phyloP scores from a whole-genome alignment of 2,329 filamentous ascomycete species.

The Venturia asperata region DNA sequence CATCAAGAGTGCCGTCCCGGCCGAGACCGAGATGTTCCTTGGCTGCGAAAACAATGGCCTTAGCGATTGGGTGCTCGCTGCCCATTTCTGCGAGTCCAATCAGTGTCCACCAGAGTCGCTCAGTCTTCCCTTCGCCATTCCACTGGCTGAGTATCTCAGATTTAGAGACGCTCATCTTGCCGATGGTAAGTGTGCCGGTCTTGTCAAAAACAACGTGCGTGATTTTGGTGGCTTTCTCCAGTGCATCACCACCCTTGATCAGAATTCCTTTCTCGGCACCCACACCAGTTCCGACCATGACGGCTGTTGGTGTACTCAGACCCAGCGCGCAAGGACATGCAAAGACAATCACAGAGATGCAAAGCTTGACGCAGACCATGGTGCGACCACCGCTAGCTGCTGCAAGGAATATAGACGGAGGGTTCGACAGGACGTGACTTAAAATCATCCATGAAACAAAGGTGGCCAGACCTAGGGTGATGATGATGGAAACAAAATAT shows the following conservation, averaged over 20 bases:
- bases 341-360: constrained; percentile 97
- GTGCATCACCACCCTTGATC: constrained; percentile 90
- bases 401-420: constrained; percentile 80
- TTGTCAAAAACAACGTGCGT: constrained; percentile 91
- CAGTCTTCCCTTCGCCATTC: constrained; percentile 60
- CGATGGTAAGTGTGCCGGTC: constrained; percentile 88
- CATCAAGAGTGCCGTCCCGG: constrained; percentile 67
- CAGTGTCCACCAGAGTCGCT: constrained; percentile 87
- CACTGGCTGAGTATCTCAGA: constrained; percentile 60
- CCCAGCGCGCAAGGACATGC: constrained; percentile 96
- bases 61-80: constrained; percentile 94
- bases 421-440: constrained; percentile 73
- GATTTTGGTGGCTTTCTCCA: constrained; percentile 85
- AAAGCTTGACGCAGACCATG: constrained; percentile 95
- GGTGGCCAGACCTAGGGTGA: constrained; percentile 73
- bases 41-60: constrained; percentile 69
- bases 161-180: constrained; percentile 87
- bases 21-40: constrained; percentile 68
- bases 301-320: constrained; percentile 87
- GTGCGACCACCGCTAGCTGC: constrained; percentile 78
- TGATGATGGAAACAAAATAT: constrained; percentile 87
- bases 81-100: constrained; percentile 92
- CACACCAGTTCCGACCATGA: constrained; percentile 98
- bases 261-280: constrained; percentile 93
- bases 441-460: constrained; percentile 93